These are phyloP conservation scores for Cladobotryum protrusum DNA, from an alignment of 2,329 filamentous ascomycete species.

Conservation along the genomic window DNA sequence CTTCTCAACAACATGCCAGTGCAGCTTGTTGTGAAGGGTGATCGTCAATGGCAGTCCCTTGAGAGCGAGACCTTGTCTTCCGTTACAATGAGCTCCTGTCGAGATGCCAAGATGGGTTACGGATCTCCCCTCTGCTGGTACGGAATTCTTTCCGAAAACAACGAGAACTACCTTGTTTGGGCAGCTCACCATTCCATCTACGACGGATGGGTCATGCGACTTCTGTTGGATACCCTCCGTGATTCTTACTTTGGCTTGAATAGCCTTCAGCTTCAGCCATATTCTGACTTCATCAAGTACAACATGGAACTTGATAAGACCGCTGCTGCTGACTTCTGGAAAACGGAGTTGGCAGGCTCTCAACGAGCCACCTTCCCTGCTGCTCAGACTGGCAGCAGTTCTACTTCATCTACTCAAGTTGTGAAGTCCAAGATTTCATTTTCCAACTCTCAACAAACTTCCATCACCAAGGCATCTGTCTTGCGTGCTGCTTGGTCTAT, in stretches of 20 bases:
- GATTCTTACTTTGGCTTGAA: not conserved
- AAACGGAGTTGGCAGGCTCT: not conserved
- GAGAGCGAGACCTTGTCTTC: no score
- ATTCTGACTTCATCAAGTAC: not conserved
- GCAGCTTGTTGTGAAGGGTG: conserved; percentile 3
- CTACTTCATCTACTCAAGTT: not conserved
- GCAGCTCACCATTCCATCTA: conserved; percentile 11
- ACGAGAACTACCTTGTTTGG: not conserved
- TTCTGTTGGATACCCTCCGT: conserved; percentile 9
- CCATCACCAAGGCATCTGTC: conserved; percentile 3
- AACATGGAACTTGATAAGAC: not conserved
- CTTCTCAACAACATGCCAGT: not conserved
- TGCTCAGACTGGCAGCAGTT: not conserved
- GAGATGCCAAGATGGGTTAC: conserved; percentile 4
- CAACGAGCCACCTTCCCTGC: not conserved
- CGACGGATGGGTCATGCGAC: conserved; percentile 13
- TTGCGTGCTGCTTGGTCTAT: conserved; percentile 9
- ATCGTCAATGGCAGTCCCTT: not conserved
- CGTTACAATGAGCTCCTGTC: not conserved
- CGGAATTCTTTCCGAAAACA: not conserved
- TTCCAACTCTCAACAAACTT: not conserved
- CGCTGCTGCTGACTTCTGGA: not conserved
- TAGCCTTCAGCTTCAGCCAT: not conserved
- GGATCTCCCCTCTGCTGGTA: conserved; percentile 8
- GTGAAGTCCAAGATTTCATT: not conserved